Base-by-base conservation (phyloP, 78 protist genomes). In the Diacronema lutheri region DNA sequence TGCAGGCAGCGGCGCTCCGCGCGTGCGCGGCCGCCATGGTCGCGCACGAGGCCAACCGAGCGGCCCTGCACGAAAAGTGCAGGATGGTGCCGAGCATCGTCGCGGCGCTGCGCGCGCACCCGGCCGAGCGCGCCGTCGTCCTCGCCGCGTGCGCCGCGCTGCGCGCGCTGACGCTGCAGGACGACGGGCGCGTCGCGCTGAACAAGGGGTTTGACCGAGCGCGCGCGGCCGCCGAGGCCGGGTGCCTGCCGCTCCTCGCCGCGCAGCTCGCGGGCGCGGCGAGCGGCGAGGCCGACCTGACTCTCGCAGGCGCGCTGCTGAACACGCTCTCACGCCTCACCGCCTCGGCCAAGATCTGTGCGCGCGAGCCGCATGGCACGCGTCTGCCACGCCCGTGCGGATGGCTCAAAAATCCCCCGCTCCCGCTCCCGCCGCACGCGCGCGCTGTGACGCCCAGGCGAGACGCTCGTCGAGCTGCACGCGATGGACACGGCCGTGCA, bases 141-240 rank as follows among this genome's bases (percentile, higher is more conserved):
- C 37, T 61, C 56, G 50, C 84, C 0, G 86, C 74, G 80, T 74
- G 57, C 37, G 87, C 38, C 29, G 80, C 64, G 21, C 25, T 83
- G 55, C 87, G 76, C 37, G 81, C 64, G 57, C 29, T 72, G 29
- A 69, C 87, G n/a, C 74, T 44, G 60, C 46, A 79, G 21, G 87
- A 83, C 69, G 87, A 83, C 71, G 44, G n/a, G 68, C 60, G 73
- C 29, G 56, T 68, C 12, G 37, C 38, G n/a, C 40, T 58, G 33
- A 33, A 57, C 41, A 69, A 69, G 66, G 87, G 61, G 37, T 46
- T 60, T 57, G 87, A 83, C 55, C 58, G 61, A 58, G 78, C 87
- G 2, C n/a, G 38, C 56, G 87, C 56, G 20, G 57, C 76, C 4
- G 78, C 38, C 37, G 58, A 69, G 56, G 41, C 57, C 12, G 58